These are phyloP conservation scores for Oryza meridionalis DNA, from an alignment of 176 grass and related monocot species.

Conservation along the genomic window DNA sequence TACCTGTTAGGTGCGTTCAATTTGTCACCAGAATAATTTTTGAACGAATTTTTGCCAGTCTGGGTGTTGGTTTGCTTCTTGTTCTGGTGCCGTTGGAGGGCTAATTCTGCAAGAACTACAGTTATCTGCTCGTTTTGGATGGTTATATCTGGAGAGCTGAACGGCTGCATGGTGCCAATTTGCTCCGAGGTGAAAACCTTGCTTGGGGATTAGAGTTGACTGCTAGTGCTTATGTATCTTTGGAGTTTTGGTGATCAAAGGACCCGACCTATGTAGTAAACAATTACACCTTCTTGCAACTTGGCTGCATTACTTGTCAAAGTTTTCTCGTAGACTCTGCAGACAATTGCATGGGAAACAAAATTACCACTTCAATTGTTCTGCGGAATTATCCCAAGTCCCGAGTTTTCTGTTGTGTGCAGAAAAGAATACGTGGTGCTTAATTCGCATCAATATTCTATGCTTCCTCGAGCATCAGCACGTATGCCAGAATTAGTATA, in stretches of 20 bases:
- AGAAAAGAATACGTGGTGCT: background rate
- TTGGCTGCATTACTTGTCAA: background rate
- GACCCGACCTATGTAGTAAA: background rate
- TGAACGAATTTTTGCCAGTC: background rate
- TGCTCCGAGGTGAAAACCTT: background rate
- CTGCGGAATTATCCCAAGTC: background rate
- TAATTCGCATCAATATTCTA: background rate
- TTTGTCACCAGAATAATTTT: background rate
- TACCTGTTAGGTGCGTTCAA: background rate
- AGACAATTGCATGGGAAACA: background rate
- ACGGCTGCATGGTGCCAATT: background rate
- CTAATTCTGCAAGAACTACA: background rate
- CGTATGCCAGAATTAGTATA: background rate
- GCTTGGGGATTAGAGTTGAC: background rate
- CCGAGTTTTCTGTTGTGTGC: background rate
- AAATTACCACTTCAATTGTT: slow-evolving; percentile 8
- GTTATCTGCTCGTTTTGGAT: slow-evolving; percentile 5
- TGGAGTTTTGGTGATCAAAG: background rate
- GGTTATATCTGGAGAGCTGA: slow-evolving; percentile 18
- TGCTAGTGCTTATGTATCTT: slow-evolving; percentile 1
- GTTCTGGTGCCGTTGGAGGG: background rate
- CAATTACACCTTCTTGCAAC: background rate
- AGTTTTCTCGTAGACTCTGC: background rate
- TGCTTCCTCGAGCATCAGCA: background rate
- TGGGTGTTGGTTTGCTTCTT: background rate